phyloP scores from a whole-genome alignment of 2,329 filamentous ascomycete species.

The Madurella fahalii region DNA sequence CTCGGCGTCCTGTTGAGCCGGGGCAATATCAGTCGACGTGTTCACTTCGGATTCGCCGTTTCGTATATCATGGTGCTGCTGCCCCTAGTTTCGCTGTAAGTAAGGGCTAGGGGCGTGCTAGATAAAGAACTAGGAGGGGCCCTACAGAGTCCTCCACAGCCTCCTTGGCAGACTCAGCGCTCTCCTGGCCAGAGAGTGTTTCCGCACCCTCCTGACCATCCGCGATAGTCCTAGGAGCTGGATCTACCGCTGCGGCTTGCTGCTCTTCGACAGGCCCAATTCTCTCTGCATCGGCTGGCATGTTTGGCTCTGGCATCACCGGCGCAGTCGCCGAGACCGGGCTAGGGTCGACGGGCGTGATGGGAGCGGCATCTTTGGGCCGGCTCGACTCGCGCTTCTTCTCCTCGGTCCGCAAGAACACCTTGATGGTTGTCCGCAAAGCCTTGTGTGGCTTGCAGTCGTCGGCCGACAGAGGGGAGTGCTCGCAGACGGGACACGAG shows the following conservation, averaged over 20 bases:
- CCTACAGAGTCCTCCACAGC: slow-evolving; percentile 15
- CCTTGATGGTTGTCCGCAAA: slow-evolving; percentile 85
- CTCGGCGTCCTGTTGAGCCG: slow-evolving; percentile 20
- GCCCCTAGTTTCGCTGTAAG: slow-evolving; percentile 17
- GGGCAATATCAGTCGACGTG: slow-evolving; percentile 8
- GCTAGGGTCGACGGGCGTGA: slow-evolving; percentile 40
- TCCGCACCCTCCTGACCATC: slow-evolving; percentile 11
- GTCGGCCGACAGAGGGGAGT: slow-evolving; percentile 79
- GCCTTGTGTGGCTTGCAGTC: slow-evolving; percentile 87
- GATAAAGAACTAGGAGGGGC: neutral
- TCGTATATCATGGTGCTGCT: neutral
- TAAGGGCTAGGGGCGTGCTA: neutral
- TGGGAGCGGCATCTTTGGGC: slow-evolving; percentile 43
- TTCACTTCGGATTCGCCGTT: slow-evolving; percentile 10
- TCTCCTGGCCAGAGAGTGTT: slow-evolving; percentile 5
- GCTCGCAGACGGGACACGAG: slow-evolving; percentile 88
- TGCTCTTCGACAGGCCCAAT: slow-evolving; percentile 10
- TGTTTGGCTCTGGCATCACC: slow-evolving; percentile 16
- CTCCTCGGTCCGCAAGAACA: slow-evolving; percentile 85
- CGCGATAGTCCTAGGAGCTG: neutral
- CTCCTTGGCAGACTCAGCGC: slow-evolving; percentile 5
- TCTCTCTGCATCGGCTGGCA: slow-evolving; percentile 1
- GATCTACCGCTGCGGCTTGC: neutral
- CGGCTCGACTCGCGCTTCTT: slow-evolving; percentile 75
- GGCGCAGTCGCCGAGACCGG: slow-evolving; percentile 32